Percentiles rank a stretch among this genome's conserved stretches.
Evolutionary conservation across 2,329 filamentous ascomycete species (phyloP).

Genomic region (Didymella glomerata): DNA sequence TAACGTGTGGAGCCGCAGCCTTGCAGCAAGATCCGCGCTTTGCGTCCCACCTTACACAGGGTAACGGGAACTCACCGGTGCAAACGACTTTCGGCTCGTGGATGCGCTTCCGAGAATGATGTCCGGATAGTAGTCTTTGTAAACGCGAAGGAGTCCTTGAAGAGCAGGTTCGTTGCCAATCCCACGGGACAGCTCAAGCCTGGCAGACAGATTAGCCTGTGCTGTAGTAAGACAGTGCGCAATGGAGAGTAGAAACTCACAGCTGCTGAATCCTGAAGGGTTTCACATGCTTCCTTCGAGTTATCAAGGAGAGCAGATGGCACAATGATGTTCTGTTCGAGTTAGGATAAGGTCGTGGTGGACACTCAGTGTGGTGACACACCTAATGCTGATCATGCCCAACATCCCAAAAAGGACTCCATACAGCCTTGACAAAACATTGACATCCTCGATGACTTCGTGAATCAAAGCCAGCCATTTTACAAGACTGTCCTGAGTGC

Average conservation of each 20-base stretch:
- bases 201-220: constrained; percentile 37
- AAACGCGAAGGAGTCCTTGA: constrained; percentile 78
- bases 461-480: constrained; percentile 82
- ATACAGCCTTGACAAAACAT: constrained; percentile 73
- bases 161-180: constrained; percentile 74
- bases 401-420: constrained; percentile 81
- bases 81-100: constrained; percentile 49
- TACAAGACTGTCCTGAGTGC: constrained; percentile 74
- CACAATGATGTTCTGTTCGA: constrained; percentile 63
- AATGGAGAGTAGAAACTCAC: constrained; percentile 30
- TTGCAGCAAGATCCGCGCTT: constrained; percentile 24
- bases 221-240: background rate
- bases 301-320: constrained; percentile 80
- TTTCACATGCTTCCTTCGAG: constrained; percentile 81
- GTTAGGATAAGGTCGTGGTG: constrained; percentile 31
- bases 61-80: constrained; percentile 48
- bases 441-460: constrained; percentile 71
- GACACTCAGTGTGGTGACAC: constrained; percentile 26
- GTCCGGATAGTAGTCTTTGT: constrained; percentile 90
- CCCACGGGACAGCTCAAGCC: constrained; percentile 59
- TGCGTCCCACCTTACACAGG: constrained; percentile 15
- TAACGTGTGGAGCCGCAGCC: constrained; percentile 27
- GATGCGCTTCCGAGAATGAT: constrained; percentile 78
- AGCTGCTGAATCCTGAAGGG: constrained; percentile 83
- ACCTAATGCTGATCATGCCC: constrained; percentile 80